Evolutionary conservation across 2,329 filamentous ascomycete genomes (phyloP).

Genomic region (Diaporthe eres): DNA sequence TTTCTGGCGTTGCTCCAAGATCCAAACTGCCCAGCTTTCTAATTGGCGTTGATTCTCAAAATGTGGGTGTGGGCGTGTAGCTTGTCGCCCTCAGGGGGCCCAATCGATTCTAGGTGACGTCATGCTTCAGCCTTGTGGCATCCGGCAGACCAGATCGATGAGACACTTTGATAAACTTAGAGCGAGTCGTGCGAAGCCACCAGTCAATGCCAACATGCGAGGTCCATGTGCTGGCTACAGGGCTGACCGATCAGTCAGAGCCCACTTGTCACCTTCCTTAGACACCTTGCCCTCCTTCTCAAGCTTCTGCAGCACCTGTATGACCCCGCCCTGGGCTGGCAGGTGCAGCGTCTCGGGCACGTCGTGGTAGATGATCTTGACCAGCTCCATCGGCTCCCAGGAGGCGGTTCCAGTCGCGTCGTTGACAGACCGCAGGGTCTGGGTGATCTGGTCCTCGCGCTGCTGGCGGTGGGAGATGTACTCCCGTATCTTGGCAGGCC

Average conservation of each 20-base stretch:
- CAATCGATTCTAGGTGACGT: slow-evolving; percentile 30
- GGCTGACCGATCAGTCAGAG: slow-evolving; percentile 57
- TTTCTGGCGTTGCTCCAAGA: too few species aligned
- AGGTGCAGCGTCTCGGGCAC: slow-evolving; percentile 81
- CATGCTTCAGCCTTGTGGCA: slow-evolving; percentile 31
- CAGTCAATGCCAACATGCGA: neutral
- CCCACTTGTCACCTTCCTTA: slow-evolving; percentile 57
- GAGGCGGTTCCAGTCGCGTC: slow-evolving; percentile 48
- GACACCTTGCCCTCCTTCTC: slow-evolving; percentile 78
- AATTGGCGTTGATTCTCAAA: neutral
- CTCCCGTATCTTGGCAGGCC: slow-evolving; percentile 78
- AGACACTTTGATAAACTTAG: neutral
- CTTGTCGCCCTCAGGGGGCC: too few species aligned
- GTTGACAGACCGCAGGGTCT: slow-evolving; percentile 66
- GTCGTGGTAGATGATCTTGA: slow-evolving; percentile 88
- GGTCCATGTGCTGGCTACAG: slow-evolving; percentile 49
- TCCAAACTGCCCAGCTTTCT: too few species aligned
- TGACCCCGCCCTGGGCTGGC: slow-evolving; percentile 81
- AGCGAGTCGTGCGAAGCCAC: neutral
- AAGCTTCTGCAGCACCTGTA: slow-evolving; percentile 86
- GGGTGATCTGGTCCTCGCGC: slow-evolving; percentile 83
- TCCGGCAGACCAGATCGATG: neutral
- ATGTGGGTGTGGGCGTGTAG: neutral
- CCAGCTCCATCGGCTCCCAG: slow-evolving; percentile 84
- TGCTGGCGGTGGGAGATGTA: slow-evolving; percentile 87